Conservation (phyloP, 331 rosid genomes). For the Quercus phellos region DNA sequence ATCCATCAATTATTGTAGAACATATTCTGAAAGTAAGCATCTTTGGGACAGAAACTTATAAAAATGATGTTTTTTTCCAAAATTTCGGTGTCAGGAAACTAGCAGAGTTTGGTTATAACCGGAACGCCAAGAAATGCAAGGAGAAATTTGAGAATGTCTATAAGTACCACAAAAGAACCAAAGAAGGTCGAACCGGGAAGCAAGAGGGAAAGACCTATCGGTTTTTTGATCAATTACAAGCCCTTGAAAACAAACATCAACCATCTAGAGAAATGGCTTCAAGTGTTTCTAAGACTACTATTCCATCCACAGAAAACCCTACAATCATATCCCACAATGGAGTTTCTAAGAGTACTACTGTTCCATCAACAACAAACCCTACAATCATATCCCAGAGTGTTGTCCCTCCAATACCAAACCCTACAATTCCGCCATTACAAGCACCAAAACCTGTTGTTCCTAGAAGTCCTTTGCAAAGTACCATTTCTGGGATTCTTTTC, state of each 20-base stretch:
- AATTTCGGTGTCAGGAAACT: slow-evolving; percentile 53
- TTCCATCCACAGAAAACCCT: slow-evolving; percentile 48
- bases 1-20: not conserved
- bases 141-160: slow-evolving; percentile 98
- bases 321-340: slow-evolving; percentile 16
- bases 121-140: slow-evolving; percentile 90
- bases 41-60: not conserved
- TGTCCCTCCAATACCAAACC: slow-evolving; percentile 12
- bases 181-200: slow-evolving; percentile 72
- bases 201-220: slow-evolving; percentile 64
- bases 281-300: slow-evolving; percentile 33
- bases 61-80: not conserved
- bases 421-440: slow-evolving; percentile 3
- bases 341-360: slow-evolving; percentile 17
- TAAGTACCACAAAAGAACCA: slow-evolving; percentile 93
- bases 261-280: slow-evolving; percentile 15
- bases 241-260: slow-evolving; percentile 44
- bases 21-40: no score
- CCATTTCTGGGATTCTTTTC: slow-evolving; percentile 33
- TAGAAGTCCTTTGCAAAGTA: slow-evolving; percentile 24
- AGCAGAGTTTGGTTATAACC: slow-evolving; percentile 58
- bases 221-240: slow-evolving; percentile 80
- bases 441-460: slow-evolving; percentile 25
- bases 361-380: slow-evolving; percentile 48
- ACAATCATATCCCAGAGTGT: slow-evolving; percentile 18